phyloP scores from a whole-genome alignment of 495 filamentous ascomycete genomes.

The Penicillium pancosmium region DNA sequence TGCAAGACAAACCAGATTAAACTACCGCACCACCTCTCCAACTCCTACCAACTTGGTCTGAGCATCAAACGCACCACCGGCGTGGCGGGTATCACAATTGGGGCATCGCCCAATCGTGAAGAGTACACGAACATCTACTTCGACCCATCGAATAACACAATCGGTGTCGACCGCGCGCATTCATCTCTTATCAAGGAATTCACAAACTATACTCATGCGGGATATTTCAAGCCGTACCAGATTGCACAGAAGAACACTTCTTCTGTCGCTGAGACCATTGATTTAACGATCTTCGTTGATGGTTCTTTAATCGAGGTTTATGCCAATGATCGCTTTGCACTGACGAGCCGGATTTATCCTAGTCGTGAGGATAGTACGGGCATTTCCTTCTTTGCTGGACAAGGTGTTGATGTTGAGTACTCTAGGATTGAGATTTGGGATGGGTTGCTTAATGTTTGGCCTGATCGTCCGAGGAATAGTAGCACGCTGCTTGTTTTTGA shows the following conservation, averaged over 20 bases:
- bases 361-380: slow-evolving; percentile 27
- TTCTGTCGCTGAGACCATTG: slow-evolving; percentile 7
- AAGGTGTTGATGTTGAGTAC: slow-evolving; percentile 11
- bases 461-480: slow-evolving; percentile 16
- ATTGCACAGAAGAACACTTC: background rate
- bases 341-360: slow-evolving; percentile 25
- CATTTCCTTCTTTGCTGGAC: slow-evolving; percentile 7
- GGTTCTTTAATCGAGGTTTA: slow-evolving; percentile 23
- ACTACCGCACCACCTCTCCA: slow-evolving; percentile 6
- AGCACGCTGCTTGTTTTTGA: slow-evolving; percentile 21
- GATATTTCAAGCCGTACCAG: slow-evolving; percentile 20
- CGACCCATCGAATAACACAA: slow-evolving; percentile 15
- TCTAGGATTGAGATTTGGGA: slow-evolving; percentile 20
- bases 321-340: slow-evolving; percentile 20
- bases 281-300: slow-evolving; percentile 20
- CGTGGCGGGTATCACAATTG: slow-evolving; percentile 16
- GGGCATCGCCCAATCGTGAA: slow-evolving; percentile 16
- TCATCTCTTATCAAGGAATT: slow-evolving; percentile 17
- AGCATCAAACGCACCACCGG: slow-evolving; percentile 16
- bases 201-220: slow-evolving; percentile 11
- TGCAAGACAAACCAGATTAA: slow-evolving; percentile 5
- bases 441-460: slow-evolving; percentile 23
- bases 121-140: slow-evolving; percentile 23
- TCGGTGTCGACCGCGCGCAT: slow-evolving; percentile 17
- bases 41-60: slow-evolving; percentile 17